Conservation (phyloP, 257 asterid genomes). For the Ligustrum vulgare region DNA sequence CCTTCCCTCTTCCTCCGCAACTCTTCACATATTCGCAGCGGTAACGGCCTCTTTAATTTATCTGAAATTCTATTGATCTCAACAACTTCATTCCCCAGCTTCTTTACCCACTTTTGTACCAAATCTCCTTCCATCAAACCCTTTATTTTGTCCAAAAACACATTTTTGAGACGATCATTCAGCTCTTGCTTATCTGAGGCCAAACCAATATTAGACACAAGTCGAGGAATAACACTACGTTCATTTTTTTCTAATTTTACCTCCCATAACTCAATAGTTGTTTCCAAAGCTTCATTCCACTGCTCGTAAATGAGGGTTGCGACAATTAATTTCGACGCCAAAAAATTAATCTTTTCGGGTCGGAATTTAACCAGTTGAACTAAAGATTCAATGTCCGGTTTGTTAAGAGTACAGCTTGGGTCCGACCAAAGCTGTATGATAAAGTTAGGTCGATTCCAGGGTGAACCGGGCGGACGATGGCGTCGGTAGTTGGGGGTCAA, state of each 20-base stretch:
- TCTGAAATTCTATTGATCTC: constrained; percentile 26
- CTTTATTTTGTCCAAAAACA: constrained; percentile 51
- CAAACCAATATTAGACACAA: constrained; percentile 34
- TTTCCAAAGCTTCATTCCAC: constrained; percentile 70
- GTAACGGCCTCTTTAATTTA: constrained; percentile 12
- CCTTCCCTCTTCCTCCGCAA: constrained; percentile 33
- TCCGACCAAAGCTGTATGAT: constrained; percentile 40
- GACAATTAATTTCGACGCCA: constrained; percentile 1
- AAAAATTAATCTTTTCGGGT: constrained; percentile 36
- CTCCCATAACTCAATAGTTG: constrained; percentile 64
- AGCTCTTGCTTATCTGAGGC: constrained; percentile 72
- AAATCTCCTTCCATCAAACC: constrained; percentile 40
- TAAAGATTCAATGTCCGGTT: constrained; percentile 28
- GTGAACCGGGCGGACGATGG: constrained; percentile 42
- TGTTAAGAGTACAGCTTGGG: not conserved
- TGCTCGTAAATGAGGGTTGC: constrained; percentile 53
- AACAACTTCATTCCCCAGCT: constrained; percentile 26
- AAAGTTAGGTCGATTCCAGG: constrained; percentile 43
- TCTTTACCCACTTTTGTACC: constrained; percentile 49
- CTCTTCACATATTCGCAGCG: constrained; percentile 19
- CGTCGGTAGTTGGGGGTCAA: constrained; percentile 24
- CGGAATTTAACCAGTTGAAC: constrained; percentile 30
- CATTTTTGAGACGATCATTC: constrained; percentile 36
- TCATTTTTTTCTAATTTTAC: constrained; percentile 31
- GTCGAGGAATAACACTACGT: constrained; percentile 41